phyloP scores from a whole-genome alignment of 495 filamentous ascomycete genomes.

The Daldinia vernicosa region DNA sequence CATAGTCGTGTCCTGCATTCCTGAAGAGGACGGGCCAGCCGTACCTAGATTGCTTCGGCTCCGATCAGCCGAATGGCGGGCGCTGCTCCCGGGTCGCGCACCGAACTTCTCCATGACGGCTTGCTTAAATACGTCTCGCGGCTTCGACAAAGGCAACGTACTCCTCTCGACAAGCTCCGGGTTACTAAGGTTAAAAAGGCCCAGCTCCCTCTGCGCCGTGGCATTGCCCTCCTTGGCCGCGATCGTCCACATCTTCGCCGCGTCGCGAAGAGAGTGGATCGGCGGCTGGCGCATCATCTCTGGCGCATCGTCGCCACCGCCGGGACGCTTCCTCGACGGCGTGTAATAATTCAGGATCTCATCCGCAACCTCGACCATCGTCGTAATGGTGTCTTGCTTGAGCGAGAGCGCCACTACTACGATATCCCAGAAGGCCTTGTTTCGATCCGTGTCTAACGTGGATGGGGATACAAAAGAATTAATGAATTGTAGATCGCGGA shows the following conservation, averaged over 20 bases:
- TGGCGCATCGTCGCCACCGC: constrained; percentile 42
- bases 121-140: constrained; percentile 90
- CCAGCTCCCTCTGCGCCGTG: constrained; percentile 92
- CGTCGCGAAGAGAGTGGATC: constrained; percentile 78
- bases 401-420: constrained; percentile 85
- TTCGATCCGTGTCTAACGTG: constrained; percentile 83
- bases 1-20: constrained; percentile 47
- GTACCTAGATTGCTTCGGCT: constrained; percentile 38
- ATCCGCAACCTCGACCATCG: constrained; percentile 88
- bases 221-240: constrained; percentile 93
- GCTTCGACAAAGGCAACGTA: constrained; percentile 83
- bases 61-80: constrained; percentile 43
- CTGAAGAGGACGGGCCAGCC: constrained; percentile 39
- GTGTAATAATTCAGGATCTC: constrained; percentile 72
- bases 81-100: constrained; percentile 49
- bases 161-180: constrained; percentile 86
- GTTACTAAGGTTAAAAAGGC: constrained; percentile 92
- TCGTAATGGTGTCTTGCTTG: constrained; percentile 87
- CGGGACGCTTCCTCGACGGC: constrained; percentile 49
- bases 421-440: constrained; percentile 95
- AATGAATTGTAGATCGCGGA: constrained; percentile 95
- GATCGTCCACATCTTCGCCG: constrained; percentile 91
- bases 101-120: constrained; percentile 80
- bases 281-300: constrained; percentile 51
- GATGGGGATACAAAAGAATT: constrained; percentile 86